Evolutionary conservation across 768 basidiomycete species (phyloP), one percentile per base, ranked within the genome.

Genomic region (Psilocybe subaeruginosa): DNA sequence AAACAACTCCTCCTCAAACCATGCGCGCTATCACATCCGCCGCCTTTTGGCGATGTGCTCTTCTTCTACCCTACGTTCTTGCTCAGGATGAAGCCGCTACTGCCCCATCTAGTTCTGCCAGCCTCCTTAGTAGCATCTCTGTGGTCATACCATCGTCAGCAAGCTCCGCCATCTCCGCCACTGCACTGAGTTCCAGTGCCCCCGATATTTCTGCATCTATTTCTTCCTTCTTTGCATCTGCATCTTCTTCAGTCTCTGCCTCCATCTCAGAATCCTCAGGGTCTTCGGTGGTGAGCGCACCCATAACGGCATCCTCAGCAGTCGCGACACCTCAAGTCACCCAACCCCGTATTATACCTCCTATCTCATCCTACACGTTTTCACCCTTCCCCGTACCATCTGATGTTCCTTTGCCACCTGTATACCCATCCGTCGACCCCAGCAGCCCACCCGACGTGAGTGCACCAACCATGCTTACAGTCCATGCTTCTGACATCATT

Each of bases 331-430:
- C 47, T 16, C 39, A 27, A 41, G 61, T 27, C 14, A 62, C 56
- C 9, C 45, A 62, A 29, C 56, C 61, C 4, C 56, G 46, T 4
- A 52, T 35, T 39, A 58, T 56, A 54, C 61, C 61, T 8, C 52
- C 61, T 14, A 62, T 58, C 35, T 12, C 54, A 17, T 57, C 67
- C 17, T 48, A 33, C 31, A 52, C 56, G 46, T 89, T 90, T 77
- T 73, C 80, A 11, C 81, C 87, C 3, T 89, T 83, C 77, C 87
- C 89, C 1, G 78, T 83, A 12, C 87, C 90, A 14, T 81, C 84
- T 0, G 80, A 85, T 56, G 65, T 74, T 0, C 80, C 90, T 6
- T 73, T 85, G 53, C 78, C 83, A 0, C 81, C 81, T 7, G 71
- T 84, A 4, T 90, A 82, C 68, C 84, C 85, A 8, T 73, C 76